phyloP scores from a whole-genome alignment of 176 grass and related monocot species.

The Cymbopogon citratus region DNA sequence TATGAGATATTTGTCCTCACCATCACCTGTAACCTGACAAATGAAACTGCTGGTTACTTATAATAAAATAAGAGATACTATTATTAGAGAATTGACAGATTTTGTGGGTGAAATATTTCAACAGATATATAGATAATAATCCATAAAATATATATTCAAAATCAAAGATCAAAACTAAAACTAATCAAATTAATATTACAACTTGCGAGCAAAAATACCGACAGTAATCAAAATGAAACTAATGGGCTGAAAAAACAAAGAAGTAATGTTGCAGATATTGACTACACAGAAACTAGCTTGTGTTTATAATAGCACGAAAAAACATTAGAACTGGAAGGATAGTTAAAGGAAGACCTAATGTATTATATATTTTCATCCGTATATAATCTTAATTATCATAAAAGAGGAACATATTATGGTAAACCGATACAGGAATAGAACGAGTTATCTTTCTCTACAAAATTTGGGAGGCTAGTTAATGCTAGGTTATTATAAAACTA shows the following conservation, averaged over 20 bases:
- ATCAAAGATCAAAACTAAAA: slow-evolving; percentile 20
- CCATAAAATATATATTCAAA: neutral
- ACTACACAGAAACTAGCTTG: neutral
- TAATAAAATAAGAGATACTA: neutral
- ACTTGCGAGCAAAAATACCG: no score
- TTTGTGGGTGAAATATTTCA: neutral
- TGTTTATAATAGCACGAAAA: neutral
- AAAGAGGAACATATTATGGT: neutral
- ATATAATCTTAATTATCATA: neutral
- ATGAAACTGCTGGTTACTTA: neutral
- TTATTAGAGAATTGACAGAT: neutral
- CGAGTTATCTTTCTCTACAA: neutral
- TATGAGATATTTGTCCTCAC: slow-evolving; percentile 93
- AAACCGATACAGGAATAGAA: neutral
- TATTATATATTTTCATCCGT: neutral
- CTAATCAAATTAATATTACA: no score
- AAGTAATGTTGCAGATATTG: neutral
- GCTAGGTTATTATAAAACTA: neutral
- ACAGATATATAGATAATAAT: neutral
- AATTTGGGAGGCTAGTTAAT: neutral
- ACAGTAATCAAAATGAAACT: no score
- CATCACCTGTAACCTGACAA: slow-evolving; percentile 76
- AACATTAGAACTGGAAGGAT: neutral
- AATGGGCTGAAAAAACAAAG: no score
- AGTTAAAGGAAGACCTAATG: neutral